phyloP scores from a whole-genome alignment of 345 rosid genomes.

The Chamaenerion angustifolium region DNA sequence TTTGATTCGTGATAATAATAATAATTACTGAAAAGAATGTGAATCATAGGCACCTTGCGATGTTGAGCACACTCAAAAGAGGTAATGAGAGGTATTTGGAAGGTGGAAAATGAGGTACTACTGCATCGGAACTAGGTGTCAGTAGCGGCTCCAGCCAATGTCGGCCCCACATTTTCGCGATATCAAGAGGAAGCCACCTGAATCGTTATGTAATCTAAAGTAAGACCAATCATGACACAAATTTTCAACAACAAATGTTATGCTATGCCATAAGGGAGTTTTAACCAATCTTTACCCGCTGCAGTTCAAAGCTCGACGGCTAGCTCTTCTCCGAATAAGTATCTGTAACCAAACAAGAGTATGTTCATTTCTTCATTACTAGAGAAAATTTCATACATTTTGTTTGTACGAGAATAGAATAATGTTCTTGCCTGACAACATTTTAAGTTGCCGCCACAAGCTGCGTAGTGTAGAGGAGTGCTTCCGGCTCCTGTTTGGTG shows the following conservation, averaged over 20 bases:
- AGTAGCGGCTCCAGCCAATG: slow-evolving; percentile 93
- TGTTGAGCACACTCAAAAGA: slow-evolving; percentile 71
- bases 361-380: background rate
- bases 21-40: no score
- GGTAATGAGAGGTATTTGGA: slow-evolving; percentile 84
- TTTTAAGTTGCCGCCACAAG: slow-evolving; percentile 91
- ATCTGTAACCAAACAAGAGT: slow-evolving; percentile 29
- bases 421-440: slow-evolving; percentile 95
- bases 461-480: slow-evolving; percentile 94
- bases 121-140: slow-evolving; percentile 55
- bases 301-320: slow-evolving; percentile 68
- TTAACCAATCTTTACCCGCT: slow-evolving; percentile 41
- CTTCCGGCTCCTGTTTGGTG: slow-evolving; percentile 75
- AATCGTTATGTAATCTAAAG: slow-evolving; percentile 1
- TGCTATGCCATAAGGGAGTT: no score
- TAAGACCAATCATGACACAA: background rate
- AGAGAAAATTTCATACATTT: no score
- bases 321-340: slow-evolving; percentile 80
- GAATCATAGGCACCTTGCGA: slow-evolving; percentile 56
- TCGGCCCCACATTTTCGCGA: slow-evolving; percentile 97
- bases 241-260: no score
- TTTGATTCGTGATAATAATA: no score
- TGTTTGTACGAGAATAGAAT: no score
- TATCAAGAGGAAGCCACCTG: slow-evolving; percentile 96
- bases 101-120: slow-evolving; percentile 58